Conservation (phyloP, 768 basidiomycete genomes). For the Boletus subparvulus region DNA sequence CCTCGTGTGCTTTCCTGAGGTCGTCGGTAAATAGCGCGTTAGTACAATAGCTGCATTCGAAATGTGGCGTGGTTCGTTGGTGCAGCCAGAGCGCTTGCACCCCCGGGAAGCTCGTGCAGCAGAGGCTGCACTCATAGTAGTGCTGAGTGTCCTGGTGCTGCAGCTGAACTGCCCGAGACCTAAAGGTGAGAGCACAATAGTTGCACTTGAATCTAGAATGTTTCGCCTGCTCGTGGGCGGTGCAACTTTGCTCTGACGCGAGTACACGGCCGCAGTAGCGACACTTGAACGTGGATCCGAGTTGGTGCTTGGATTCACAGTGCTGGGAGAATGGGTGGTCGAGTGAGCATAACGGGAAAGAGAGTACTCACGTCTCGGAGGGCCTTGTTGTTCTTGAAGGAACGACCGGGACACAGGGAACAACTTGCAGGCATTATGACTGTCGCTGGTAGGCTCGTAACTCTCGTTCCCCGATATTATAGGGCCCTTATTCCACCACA, state of each 20-base stretch:
- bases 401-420: too few species aligned
- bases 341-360: too few species aligned
- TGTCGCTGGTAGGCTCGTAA: too few species aligned
- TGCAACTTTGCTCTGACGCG: not conserved
- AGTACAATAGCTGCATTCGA: constrained; percentile 8
- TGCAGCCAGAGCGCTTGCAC: not conserved
- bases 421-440: too few species aligned
- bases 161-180: not conserved
- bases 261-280: constrained; percentile 10
- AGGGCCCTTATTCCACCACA: too few species aligned
- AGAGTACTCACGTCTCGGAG: too few species aligned
- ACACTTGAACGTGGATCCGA: constrained; percentile 8
- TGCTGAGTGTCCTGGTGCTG: constrained; percentile 15
- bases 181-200: constrained; percentile 8
- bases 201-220: constrained; percentile 9
- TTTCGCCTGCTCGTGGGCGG: constrained; percentile 10
- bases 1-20: constrained; percentile 5
- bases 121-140: not conserved
- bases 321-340: too few species aligned
- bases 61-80: not conserved
- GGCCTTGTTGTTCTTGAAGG: too few species aligned
- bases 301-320: not conserved
- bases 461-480: too few species aligned
- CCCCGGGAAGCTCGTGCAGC: not conserved
- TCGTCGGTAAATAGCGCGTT: not conserved